Evolutionary conservation across 306 rosid genomes (phyloP).

Genomic region (Prunus salicina): DNA sequence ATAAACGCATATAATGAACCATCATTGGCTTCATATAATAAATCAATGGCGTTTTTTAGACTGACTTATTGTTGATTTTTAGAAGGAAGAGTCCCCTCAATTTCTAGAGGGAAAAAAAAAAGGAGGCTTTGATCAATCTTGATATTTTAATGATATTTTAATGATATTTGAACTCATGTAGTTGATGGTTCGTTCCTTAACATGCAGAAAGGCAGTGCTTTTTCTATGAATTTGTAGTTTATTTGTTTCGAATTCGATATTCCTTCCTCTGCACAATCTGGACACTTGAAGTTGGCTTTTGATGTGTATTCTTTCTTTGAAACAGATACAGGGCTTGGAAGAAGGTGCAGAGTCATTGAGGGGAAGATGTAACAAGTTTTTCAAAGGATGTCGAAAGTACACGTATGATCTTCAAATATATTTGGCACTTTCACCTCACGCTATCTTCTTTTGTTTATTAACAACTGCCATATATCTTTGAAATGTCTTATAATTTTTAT

Average conservation of each 20-base stretch:
- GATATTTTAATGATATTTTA: neutral
- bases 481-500: slow-evolving; percentile 21
- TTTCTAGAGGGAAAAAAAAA: neutral
- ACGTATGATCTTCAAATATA: slow-evolving; percentile 41
- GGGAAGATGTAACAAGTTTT: slow-evolving; percentile 83
- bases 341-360: slow-evolving; percentile 90
- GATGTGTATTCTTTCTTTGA: slow-evolving; percentile 27
- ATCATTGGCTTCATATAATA: neutral
- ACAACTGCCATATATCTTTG: neutral
- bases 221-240: slow-evolving; percentile 1
- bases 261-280: neutral
- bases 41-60: neutral
- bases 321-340: slow-evolving; percentile 93
- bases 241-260: neutral
- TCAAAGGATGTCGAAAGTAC: slow-evolving; percentile 94
- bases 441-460: neutral
- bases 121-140: neutral
- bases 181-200: neutral
- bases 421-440: neutral
- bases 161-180: neutral
- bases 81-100: neutral
- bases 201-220: neutral
- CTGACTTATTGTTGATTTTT: neutral
- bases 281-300: neutral
- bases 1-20: neutral